Base-by-base conservation (phyloP, 495 filamentous ascomycete genomes). In the Hypoxylon subgilvum region DNA sequence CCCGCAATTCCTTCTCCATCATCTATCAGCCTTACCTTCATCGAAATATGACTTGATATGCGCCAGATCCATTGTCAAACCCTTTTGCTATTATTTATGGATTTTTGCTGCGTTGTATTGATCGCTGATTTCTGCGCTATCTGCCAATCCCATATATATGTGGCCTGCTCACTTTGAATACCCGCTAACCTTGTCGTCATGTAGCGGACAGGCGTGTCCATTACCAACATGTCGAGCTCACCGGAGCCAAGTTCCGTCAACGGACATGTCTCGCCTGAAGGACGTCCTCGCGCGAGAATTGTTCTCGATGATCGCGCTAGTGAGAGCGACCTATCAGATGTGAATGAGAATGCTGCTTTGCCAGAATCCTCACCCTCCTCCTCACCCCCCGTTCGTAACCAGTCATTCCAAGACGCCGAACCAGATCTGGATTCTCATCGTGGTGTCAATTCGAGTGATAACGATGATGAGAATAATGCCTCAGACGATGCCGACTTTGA, bases 401-500 rank as follows among this genome's bases (percentile, higher is more conserved):
- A 71, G 57, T 70, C 68, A 13, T 63, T 82, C 51, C 84, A 82
- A 61, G 86, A 83, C 51, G 83, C 85, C 51, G 86, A 89, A 74
- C 87, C 82, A 39, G 89, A 88, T 21, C 88, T 77, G 48, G 85
- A 82, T 63, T 54, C 66, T 13, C 67, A 68, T 25, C 57, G 45
- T 59, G 72, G 39, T 45, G 64, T 35, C 67, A 72, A 71, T n/a
- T 74, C 76, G 17, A 85, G 86, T 62, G 82, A 87, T 60, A 84
- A 87, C 67, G 82, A 67, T 3, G 60, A 86, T 67, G 82, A 55
- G 1, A 66, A 61, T 32, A 67, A 89, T 53, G 87, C 84, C 55
- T 89, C 84, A 39, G 88, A 90, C 40, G 90, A 94, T 77, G 91
- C 82, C 31, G 90, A 93, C 60, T 94, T 84, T 63, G 85, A 85